Evolutionary conservation across 805 yeast genomes (phyloP).

Genomic region (Candida ficus): DNA sequence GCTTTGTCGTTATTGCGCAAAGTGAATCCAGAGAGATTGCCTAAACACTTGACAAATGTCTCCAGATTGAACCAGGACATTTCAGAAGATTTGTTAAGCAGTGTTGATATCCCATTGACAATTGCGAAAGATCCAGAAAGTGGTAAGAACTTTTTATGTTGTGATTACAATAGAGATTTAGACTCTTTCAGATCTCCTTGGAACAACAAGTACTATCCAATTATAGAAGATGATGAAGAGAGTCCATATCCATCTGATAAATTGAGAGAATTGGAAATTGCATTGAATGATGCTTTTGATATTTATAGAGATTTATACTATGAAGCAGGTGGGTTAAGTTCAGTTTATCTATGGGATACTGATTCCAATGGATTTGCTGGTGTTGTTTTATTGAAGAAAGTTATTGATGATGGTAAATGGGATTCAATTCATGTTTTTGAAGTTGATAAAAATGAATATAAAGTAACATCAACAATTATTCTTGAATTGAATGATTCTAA

Average conservation of each 20-base stretch:
- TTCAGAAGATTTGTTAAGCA: slow-evolving; percentile 81
- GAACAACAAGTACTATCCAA: slow-evolving; percentile 68
- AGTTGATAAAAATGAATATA: slow-evolving; percentile 49
- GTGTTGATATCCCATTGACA: slow-evolving; percentile 81
- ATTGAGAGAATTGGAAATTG: slow-evolving; percentile 68
- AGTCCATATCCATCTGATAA: slow-evolving; percentile 68
- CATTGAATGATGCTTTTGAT: slow-evolving; percentile 88
- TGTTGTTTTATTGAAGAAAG: slow-evolving; percentile 78
- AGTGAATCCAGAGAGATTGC: slow-evolving; percentile 59
- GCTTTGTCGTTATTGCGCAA: slow-evolving; percentile 75
- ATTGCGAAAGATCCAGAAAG: slow-evolving; percentile 26
- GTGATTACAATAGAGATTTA: slow-evolving; percentile 94
- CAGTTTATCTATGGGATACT: slow-evolving; percentile 89
- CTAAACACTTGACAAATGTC: slow-evolving; percentile 38
- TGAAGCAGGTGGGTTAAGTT: slow-evolving; percentile 81
- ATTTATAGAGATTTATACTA: slow-evolving; percentile 89
- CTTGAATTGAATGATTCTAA: slow-evolving; percentile 47
- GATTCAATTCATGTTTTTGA: slow-evolving; percentile 93
- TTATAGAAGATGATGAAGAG: slow-evolving; percentile 50
- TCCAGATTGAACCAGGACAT: slow-evolving; percentile 49
- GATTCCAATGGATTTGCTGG: slow-evolving; percentile 84
- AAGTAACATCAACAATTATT: slow-evolving; percentile 83
- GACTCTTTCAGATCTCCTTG: slow-evolving; percentile 91
- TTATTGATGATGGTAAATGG: slow-evolving; percentile 54
- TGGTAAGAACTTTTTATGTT: slow-evolving; percentile 70